Conservation (phyloP, 208 protist genomes). For the Wallacemonas sp. region DNA sequence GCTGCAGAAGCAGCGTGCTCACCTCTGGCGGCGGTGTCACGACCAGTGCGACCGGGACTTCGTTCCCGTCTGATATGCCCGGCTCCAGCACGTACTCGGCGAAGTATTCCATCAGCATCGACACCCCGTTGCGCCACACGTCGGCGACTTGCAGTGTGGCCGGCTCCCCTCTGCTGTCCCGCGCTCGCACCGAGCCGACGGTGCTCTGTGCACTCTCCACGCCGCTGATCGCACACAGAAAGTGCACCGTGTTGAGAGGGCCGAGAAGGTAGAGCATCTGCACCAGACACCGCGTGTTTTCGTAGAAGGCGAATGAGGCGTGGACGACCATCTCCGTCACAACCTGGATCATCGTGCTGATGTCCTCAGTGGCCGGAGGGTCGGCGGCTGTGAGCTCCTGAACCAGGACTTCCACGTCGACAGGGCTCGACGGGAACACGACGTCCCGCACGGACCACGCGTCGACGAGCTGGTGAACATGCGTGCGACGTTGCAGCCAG, state of each 20-base stretch:
- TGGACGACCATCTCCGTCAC: conserved; percentile 33
- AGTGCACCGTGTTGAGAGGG: conserved; percentile 19
- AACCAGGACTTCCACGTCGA: neutral
- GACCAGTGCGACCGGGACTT: neutral
- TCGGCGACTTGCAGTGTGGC: too few relatives aligned
- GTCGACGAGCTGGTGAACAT: conserved; percentile 8
- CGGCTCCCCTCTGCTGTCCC: too few relatives aligned
- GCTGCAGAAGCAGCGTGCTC: conserved; percentile 6
- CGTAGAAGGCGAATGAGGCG: conserved; percentile 27
- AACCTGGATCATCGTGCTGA: conserved; percentile 19
- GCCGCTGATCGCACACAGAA: conserved; percentile 10
- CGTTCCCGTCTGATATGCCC: conserved; percentile 1
- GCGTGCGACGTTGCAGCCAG: conserved; percentile 19
- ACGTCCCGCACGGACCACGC: conserved; percentile 16
- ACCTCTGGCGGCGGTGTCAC: conserved; percentile 2
- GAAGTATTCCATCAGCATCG: conserved; percentile 25
- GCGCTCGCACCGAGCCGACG: too few relatives aligned
- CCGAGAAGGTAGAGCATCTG: conserved; percentile 28
- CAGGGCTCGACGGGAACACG: conserved; percentile 11
- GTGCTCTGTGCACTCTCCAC: conserved; percentile 11
- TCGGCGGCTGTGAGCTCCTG: conserved; percentile 3
- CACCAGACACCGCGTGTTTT: conserved; percentile 13
- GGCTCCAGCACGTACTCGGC: conserved; percentile 36
- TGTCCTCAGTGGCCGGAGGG: conserved; percentile 5
- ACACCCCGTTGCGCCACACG: conserved; percentile 21